A percentile compares a stretch with the other conserved stretches of the same genome.
Evolutionary conservation across 208 protist species (phyloP).

Genomic region (Borovskyia barvae): DNA sequence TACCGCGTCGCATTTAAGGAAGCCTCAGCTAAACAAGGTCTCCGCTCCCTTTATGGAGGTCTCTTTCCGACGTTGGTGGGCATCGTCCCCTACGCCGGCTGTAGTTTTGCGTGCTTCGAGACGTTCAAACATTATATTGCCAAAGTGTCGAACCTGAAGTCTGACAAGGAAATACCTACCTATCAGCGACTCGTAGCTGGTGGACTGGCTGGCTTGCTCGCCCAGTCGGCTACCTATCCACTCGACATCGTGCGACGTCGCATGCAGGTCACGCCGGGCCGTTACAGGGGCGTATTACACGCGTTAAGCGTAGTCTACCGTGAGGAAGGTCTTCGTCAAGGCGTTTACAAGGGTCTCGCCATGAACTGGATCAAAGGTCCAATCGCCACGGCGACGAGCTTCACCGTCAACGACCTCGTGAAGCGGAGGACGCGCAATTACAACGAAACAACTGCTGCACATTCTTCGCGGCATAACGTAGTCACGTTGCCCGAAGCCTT

Average conservation of each 20-base stretch:
- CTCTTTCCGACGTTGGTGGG: conserved; percentile 91
- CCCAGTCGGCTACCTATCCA: conserved; percentile 93
- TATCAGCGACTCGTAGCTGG: conserved; percentile 76
- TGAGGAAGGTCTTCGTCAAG: conserved; percentile 76
- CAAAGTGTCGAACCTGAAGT: conserved; percentile 38
- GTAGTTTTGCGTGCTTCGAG: conserved; percentile 92
- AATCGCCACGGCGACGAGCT: conserved; percentile 85
- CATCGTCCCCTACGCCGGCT: conserved; percentile 94
- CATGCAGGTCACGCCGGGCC: conserved; percentile 86
- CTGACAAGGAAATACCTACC: conserved; percentile 68
- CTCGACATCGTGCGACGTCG: conserved; percentile 93
- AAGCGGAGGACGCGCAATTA: conserved; percentile 76
- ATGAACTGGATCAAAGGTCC: conserved; percentile 96
- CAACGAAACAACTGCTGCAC: conserved; percentile 50
- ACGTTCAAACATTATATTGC: conserved; percentile 81
- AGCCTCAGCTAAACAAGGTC: conserved; percentile 50
- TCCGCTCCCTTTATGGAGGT: conserved; percentile 77
- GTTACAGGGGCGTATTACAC: conserved; percentile 69
- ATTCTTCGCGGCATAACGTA: conserved; percentile 36
- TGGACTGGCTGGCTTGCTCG: conserved; percentile 84
- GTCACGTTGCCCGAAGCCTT: conserved; percentile 76
- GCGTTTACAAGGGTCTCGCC: conserved; percentile 88
- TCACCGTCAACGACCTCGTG: conserved; percentile 91
- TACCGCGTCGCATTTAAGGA: conserved; percentile 70
- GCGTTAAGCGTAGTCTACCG: conserved; percentile 64